phyloP scores from a whole-genome alignment of 2,329 filamentous ascomycete species.

The Neophaeococcomyces aloes region DNA sequence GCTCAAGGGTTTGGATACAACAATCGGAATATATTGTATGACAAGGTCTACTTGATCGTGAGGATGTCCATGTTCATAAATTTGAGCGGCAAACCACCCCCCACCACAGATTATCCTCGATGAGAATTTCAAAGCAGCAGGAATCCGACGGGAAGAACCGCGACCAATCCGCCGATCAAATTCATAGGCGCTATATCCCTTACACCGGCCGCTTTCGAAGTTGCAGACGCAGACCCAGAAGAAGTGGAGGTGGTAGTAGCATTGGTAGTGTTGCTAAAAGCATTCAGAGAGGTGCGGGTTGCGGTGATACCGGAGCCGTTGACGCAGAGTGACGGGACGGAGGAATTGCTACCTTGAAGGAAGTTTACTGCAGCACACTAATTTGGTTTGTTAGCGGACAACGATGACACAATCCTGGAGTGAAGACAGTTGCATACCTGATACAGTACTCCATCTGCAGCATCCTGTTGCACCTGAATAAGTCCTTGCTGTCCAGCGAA shows the following conservation, averaged over 20 bases:
- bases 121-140: too few relatives aligned
- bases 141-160: too few relatives aligned
- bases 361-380: slow-evolving; percentile 20
- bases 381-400: background rate
- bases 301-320: slow-evolving; percentile 48
- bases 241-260: background rate
- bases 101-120: too few relatives aligned
- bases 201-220: background rate
- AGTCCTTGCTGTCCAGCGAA: slow-evolving; percentile 16
- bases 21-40: too few relatives aligned
- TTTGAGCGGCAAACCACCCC: too few relatives aligned
- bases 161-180: too few relatives aligned
- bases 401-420: background rate
- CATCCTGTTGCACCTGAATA: slow-evolving; percentile 14
- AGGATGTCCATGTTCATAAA: too few relatives aligned
- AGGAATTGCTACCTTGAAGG: slow-evolving; percentile 12
- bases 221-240: slow-evolving; percentile 8
- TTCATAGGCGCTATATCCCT: too few relatives aligned
- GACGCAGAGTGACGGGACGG: slow-evolving; percentile 39
- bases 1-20: too few relatives aligned
- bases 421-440: slow-evolving; percentile 9
- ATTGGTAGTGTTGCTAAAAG: slow-evolving; percentile 10
- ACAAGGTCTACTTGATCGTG: too few relatives aligned
- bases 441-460: slow-evolving; percentile 15
- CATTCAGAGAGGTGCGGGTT: slow-evolving; percentile 14